A percentile compares a stretch with the other conserved stretches of the same genome.
These are phyloP conservation scores for Cairneyella variabilis DNA, from an alignment of 495 filamentous ascomycete species.

Conservation along the genomic window DNA sequence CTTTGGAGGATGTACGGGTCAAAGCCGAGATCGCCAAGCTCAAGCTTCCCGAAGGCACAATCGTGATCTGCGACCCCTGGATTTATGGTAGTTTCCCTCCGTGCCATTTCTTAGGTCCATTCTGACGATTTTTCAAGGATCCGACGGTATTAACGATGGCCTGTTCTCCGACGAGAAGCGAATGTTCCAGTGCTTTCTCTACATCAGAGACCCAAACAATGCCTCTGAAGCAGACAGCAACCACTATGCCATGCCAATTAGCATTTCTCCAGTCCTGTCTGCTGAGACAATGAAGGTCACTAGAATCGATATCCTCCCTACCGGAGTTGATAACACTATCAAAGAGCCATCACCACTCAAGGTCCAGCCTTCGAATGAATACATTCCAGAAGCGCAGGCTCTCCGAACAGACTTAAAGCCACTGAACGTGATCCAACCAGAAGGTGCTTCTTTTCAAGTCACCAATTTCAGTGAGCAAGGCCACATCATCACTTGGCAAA, in stretches of 20 bases:
- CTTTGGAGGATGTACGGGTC: constrained; percentile 52
- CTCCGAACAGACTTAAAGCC: constrained; percentile 68
- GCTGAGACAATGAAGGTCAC: constrained; percentile 60
- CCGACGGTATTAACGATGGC: constrained; percentile 57
- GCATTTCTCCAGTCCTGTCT: constrained; percentile 74
- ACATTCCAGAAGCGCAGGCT: constrained; percentile 65
- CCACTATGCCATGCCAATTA: constrained; percentile 75
- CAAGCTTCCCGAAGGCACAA: constrained; percentile 56
- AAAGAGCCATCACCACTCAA: constrained; percentile 51
- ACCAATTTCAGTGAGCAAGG: constrained; percentile 44
- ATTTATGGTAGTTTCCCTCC: constrained; percentile 55
- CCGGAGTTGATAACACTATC: constrained; percentile 57
- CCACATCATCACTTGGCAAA: constrained; percentile 57
- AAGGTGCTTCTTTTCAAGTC: constrained; percentile 68
- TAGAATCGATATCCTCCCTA: constrained; percentile 56
- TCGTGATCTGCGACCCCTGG: constrained; percentile 65
- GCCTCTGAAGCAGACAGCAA: constrained; percentile 59
- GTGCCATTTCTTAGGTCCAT: not conserved
- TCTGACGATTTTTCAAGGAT: constrained; percentile 32
- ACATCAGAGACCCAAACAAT: constrained; percentile 56
- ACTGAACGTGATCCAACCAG: constrained; percentile 69
- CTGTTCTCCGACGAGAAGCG: constrained; percentile 50
- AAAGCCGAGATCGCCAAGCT: constrained; percentile 62
- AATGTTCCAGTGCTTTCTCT: constrained; percentile 64
- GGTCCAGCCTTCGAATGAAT: constrained; percentile 61